A percentile compares a stretch with the other conserved stretches of the same genome.
phyloP scores from a whole-genome alignment of 345 rosid species.

The Erucastrum elatum region DNA sequence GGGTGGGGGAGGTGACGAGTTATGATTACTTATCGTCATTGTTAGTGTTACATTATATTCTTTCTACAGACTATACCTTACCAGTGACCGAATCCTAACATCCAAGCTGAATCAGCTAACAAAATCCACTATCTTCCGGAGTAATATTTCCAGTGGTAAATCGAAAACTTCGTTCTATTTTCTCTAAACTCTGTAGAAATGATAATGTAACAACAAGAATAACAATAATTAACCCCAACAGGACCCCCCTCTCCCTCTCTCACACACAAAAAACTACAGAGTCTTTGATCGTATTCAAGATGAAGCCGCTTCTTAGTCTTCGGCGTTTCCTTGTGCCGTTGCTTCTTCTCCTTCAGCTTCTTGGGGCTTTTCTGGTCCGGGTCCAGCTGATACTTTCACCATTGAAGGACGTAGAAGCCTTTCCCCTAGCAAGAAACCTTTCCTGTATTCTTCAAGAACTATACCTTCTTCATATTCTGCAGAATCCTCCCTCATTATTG shows the following conservation, averaged over 20 bases:
- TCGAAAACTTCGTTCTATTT: conserved; percentile 8
- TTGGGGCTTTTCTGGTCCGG: conserved; percentile 67
- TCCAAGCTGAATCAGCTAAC: too few species aligned
- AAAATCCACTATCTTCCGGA: too few species aligned
- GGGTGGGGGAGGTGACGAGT: too few species aligned
- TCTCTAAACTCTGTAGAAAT: conserved; percentile 19
- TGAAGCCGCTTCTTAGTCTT: conserved; percentile 42
- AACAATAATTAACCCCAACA: conserved; percentile 1
- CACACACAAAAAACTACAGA: conserved; percentile 2
- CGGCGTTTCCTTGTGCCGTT: conserved; percentile 29
- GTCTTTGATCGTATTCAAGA: conserved; percentile 36
- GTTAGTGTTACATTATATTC: too few species aligned
- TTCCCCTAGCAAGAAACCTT: conserved; percentile 82
- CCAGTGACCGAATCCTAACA: too few species aligned
- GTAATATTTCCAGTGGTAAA: neutral
- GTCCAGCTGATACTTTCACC: conserved; percentile 99
- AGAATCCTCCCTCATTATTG: conserved; percentile 91
- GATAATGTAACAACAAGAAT: conserved; percentile 14
- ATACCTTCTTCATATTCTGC: conserved; percentile 73
- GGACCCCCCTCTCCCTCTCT: conserved; percentile 11
- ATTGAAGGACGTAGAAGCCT: conserved; percentile 89
- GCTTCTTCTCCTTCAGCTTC: conserved; percentile 47
- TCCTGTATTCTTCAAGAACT: conserved; percentile 78
- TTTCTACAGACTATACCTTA: too few species aligned
- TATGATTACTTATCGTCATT: too few species aligned